Base-by-base conservation (phyloP, 2,329 filamentous ascomycete genomes). In the Trichoderma sp. region DNA sequence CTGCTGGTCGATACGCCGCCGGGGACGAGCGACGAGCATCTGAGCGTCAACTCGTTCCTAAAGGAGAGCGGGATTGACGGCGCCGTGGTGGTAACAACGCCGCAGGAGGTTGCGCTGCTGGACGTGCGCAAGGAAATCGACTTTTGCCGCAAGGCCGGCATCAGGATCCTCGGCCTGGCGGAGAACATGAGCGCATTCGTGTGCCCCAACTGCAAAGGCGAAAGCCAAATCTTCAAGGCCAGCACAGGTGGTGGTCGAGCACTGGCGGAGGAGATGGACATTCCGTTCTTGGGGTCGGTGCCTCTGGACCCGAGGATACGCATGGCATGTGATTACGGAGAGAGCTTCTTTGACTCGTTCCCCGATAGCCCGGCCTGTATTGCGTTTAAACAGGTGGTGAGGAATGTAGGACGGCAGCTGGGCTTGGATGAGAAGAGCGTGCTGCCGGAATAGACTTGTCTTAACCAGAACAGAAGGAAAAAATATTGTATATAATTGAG, bases 111-210 rank as follows among this genome's bases (percentile, higher is more conserved):
- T 21, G 89, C 92, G 2, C 85, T 99, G 69, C 86, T 99, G 58
- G 96, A 99, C 80, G 96, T 99, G 14, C 87, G 96, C 76, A 98
- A 98, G 83, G 96, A 99, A 82, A 95, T 99, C 72, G 95, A 99
- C 79, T 99, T 99, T 79, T 99, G 97, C 82, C 87, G 91, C 72
- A 99, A 99, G 83, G 96, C 96, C 0, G 94, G 93, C 4, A 98
- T 99, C 76, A 88, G 86, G 62, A 89, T 99, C 7, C 82, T 99
- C 4, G 96, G 96, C 0, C 85, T 99, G 53, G 96, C 97, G 18
- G 96, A 99, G 85, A 99, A 99, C 79, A 99, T 99, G 96, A 93
- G 91, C 72, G 94, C 94, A 4, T 99, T 98, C 77, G 95, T 99
- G 68, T 99, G 96, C 79, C 95, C 95, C 11, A 95, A 93, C 71